phyloP scores from a whole-genome alignment of 345 rosid genomes.

The Populus nigra region DNA sequence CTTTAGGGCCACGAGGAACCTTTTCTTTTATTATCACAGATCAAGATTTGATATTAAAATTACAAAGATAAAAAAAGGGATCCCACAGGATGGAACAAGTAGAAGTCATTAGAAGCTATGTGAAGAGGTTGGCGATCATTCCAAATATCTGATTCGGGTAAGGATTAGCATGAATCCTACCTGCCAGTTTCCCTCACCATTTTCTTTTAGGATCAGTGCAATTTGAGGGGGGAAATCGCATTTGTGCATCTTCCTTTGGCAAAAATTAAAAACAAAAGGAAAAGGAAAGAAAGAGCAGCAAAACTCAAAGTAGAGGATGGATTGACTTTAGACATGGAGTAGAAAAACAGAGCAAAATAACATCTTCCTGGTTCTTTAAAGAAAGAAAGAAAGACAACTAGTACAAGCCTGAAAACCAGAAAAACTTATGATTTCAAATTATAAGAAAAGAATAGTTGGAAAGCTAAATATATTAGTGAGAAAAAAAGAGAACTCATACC shows the following conservation, averaged over 20 bases:
- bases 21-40: too few species aligned
- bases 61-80: too few species aligned
- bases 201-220: neutral
- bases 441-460: neutral
- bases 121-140: neutral
- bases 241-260: neutral
- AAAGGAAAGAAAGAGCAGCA: too few species aligned
- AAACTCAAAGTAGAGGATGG: too few species aligned
- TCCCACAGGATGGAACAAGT: too few species aligned
- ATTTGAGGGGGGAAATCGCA: neutral
- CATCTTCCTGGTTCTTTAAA: too few species aligned
- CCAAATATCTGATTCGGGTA: neutral
- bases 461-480: neutral
- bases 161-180: neutral
- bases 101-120: neutral
- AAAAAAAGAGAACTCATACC: constrained; percentile 44
- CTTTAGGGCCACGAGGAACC: too few species aligned
- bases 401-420: neutral
- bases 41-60: too few species aligned
- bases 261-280: neutral
- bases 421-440: neutral
- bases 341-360: too few species aligned
- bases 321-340: too few species aligned
- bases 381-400: too few species aligned
- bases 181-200: neutral